Base-by-base conservation (phyloP, 371 early-diverging fungal species). In the Mucor plumbeus region DNA sequence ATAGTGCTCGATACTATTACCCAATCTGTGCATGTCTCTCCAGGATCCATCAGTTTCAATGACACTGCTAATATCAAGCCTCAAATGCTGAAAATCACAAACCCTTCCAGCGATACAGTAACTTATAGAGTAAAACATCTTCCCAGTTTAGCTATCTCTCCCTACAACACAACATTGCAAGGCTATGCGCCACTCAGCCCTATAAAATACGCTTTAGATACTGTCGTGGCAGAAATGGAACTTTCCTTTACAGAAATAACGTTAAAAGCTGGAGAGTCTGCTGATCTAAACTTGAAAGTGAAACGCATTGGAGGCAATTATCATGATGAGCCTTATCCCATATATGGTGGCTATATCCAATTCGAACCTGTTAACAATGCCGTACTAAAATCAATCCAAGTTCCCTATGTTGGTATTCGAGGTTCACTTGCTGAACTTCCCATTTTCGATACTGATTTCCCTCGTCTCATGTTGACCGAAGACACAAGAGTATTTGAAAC, bases 31-130 rank as follows among this genome's bases (percentile, higher is more conserved):
- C 68, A 80, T 34, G 75, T 93, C n/a, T 67, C 78, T 2, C 95
- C 95, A 19, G 83, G 87, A 5, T 77, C 76, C 50, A 61, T 92
- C 34, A 87, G 90, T 50, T 83, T 95, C 60, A 91, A 94, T 64
- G 91, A 91, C 69, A 87, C 91, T 26, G 74, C 68, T 41, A 69
- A 80, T 61, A 68, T 72, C 63, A 69, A 68, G 36, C 41, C 68
- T 11, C 63, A 65, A 17, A 40, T 19, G 3, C 43, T 72, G 17
- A 63, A 59, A 14, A 68, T 94, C 62, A 80, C 70, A 33, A 92
- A 94, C 73, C 73, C 68, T 7, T 83, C 84, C 62, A 77, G 75
- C 53, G 40, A 74, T n/a, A 64, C 75, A 1, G 77, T 78, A 53
- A 79, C 80, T 44, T 91, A 87, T 70, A 17, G 59, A 21, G 64